Base-by-base conservation (phyloP, 2,329 filamentous ascomycete species). In the Fusarium multiceps region DNA sequence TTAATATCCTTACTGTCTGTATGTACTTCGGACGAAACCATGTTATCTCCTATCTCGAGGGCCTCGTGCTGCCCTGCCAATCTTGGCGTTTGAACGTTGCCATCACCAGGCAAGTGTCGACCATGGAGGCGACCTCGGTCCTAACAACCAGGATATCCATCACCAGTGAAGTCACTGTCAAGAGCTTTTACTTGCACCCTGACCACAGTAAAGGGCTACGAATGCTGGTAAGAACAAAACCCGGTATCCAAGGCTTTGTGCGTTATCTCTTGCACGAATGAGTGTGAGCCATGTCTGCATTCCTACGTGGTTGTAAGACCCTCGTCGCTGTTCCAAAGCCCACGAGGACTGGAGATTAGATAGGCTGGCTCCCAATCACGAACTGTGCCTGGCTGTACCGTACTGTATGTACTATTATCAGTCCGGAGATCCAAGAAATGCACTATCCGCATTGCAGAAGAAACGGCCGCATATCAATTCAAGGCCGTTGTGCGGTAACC, bases 361-460 rank as follows among this genome's bases (percentile, higher is more conserved):
- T 74, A 74, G 48, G 57, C 43, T 14, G 16, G 56, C 59, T 74
- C 70, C 72, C 72, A 74, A 74, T 74, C 72, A 74, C 63, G 48
- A 64, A 61, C 48, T 64, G 55, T 46, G 55, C 55, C 46, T 66
- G 51, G 70, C 63, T 49, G 43, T 60, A 59, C 47, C 53, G 54
- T 68, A 66, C 47, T 57, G 54, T 68, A 65, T 50, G 54, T 65
- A 41, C 49, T 41, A 66, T 63, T 73, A 72, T 73, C 68, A 69
- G 70, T 50, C 51, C 59, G 66, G 60, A 72, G 70, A 73, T 69
- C 47, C 55, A 73, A 54, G 53, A 60, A 63, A 59, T 68, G 59
- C 68, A 63, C 65, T 70, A 74, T 73, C 58, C 54, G 32, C 58
- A 69, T 66, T 68, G 59, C 59, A 63, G 60, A 57, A 64, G 59